Evolutionary conservation across 106 monocot species (phyloP).

Genomic region (Allium cepa): DNA sequence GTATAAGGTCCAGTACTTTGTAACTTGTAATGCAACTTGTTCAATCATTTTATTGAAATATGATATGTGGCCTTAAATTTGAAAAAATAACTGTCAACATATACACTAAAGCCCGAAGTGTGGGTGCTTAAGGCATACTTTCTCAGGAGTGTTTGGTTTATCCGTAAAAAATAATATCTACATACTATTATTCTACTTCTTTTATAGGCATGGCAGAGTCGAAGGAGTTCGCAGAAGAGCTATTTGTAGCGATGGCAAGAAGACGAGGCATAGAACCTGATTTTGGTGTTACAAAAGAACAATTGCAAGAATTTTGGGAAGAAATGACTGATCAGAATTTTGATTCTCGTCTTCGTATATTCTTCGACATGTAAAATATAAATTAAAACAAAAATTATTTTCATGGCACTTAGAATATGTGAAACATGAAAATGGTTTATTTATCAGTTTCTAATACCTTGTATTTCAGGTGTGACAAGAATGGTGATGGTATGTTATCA

Average conservation of each 20-base stretch:
- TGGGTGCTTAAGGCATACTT: not conserved
- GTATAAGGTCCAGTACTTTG: no score
- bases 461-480: constrained; percentile 85
- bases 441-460: not conserved
- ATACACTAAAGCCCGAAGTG: not conserved
- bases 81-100: not conserved
- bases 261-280: constrained; percentile 37
- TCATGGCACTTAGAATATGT: not conserved
- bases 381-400: not conserved
- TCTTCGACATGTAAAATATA: constrained; percentile 83
- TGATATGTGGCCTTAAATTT: no score
- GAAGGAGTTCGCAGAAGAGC: constrained; percentile 77
- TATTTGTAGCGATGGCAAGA: constrained; percentile 72
- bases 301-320: constrained; percentile 86
- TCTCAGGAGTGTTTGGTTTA: not conserved
- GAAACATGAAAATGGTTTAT: no score
- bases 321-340: constrained; percentile 90
- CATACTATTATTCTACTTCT: not conserved
- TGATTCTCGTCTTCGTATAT: constrained; percentile 82
- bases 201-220: constrained; percentile 74
- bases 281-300: constrained; percentile 41
- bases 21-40: no score
- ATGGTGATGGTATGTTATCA: constrained; percentile 81
- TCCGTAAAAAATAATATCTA: no score
- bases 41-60: no score